A percentile compares a stretch with the other conserved stretches of the same genome.
phyloP scores from a whole-genome alignment of 2,329 filamentous ascomycete species.

The Thermothelomyces thermophilus region DNA sequence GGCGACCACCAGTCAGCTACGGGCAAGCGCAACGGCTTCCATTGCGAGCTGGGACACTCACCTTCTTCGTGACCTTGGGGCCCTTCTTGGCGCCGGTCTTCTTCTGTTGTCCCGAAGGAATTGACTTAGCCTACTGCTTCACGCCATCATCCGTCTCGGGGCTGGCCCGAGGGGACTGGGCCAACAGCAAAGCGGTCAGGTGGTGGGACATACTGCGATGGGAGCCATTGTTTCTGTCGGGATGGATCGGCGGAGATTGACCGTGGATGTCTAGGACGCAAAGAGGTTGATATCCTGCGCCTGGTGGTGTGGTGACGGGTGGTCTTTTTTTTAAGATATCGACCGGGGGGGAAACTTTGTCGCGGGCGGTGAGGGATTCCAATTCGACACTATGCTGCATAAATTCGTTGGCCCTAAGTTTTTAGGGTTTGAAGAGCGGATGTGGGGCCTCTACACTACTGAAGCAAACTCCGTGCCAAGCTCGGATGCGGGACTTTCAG shows the following conservation, averaged over 20 bases:
- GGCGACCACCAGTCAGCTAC: constrained; percentile 14
- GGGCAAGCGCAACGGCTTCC: not conserved
- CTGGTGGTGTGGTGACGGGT: constrained; percentile 29
- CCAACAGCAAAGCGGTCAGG: constrained; percentile 87
- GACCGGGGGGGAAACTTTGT: not conserved
- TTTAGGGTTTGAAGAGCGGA: constrained; percentile 14
- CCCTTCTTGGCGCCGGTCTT: constrained; percentile 58
- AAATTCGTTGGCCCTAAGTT: constrained; percentile 17
- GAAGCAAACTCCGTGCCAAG: constrained; percentile 15
- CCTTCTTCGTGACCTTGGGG: constrained; percentile 79
- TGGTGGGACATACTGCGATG: constrained; percentile 69
- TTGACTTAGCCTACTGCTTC: constrained; percentile 95
- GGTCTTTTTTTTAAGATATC: constrained; percentile 13
- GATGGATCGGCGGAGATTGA: constrained; percentile 21
- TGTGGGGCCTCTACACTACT: not conserved
- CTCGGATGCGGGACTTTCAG: too few species aligned
- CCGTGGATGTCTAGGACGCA: constrained; percentile 39
- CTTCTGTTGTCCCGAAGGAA: constrained; percentile 49
- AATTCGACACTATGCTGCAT: constrained; percentile 4
- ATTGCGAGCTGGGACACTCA: constrained; percentile 33
- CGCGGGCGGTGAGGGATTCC: constrained; percentile 13
- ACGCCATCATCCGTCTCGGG: constrained; percentile 43
- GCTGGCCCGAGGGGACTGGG: constrained; percentile 42
- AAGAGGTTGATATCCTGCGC: constrained; percentile 82
- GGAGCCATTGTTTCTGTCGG: constrained; percentile 67